Evolutionary conservation across 2,329 filamentous ascomycete genomes (phyloP).

Genomic region (Ascochyta pisi): DNA sequence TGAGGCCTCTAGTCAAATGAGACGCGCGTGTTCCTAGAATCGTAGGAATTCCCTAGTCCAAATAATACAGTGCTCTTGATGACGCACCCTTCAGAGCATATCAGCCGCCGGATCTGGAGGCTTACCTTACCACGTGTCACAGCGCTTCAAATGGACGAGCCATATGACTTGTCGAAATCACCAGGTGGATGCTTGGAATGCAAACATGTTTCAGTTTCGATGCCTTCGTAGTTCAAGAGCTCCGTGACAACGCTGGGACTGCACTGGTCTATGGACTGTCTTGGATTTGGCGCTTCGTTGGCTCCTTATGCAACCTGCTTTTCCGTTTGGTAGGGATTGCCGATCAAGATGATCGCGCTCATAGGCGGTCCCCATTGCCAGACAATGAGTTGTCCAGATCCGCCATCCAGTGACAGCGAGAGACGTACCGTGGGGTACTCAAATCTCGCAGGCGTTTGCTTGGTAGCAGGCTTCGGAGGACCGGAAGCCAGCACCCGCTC

Average conservation of each 20-base stretch:
- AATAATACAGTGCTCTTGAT: background rate
- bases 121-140: slow-evolving; percentile 47
- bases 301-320: background rate
- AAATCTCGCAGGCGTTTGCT: background rate
- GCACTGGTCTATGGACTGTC: slow-evolving; percentile 2
- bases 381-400: background rate
- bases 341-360: background rate
- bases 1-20: background rate
- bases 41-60: background rate
- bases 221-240: slow-evolving; percentile 17
- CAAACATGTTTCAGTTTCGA: slow-evolving; percentile 38
- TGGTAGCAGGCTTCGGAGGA: background rate
- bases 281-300: background rate
- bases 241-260: slow-evolving; percentile 10
- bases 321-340: background rate
- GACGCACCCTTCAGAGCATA: slow-evolving; percentile 10
- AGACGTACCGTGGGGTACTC: background rate
- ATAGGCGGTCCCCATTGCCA: background rate
- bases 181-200: slow-evolving; percentile 37
- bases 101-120: slow-evolving; percentile 24
- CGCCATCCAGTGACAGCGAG: background rate
- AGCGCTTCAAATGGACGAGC: slow-evolving; percentile 27
- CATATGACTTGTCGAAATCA: slow-evolving; percentile 39
- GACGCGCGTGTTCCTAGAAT: background rate
- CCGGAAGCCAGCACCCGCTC: background rate